Evolutionary conservation across 805 yeast species (phyloP), one percentile per base, ranked within the genome.

Genomic region (Yarrowia divulgata): DNA sequence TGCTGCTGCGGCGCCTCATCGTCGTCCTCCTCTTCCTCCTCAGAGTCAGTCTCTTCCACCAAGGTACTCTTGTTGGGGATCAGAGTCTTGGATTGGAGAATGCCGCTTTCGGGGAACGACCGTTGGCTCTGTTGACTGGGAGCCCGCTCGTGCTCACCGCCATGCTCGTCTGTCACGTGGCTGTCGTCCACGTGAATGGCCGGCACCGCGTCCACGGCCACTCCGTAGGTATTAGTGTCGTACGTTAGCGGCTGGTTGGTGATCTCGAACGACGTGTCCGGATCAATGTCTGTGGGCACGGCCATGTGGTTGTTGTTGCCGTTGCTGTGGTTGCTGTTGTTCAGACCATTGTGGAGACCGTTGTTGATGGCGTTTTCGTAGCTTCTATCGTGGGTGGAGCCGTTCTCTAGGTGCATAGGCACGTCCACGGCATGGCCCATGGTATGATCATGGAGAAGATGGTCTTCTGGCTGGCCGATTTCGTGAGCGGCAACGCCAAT

Each of bases 11-110:
- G 5, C 10, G 1, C 37, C 23, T 67, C 73, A 18, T 72, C 75
- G 14, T 72, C 75, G 12, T 67, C 76, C 0, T 75, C 79, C 9
- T 78, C 83, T 0, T 82, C 85, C 2, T 86, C 91, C 60, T 89
- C 95, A 71, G 90, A 97, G 72, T 90, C 97, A 68, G 93, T 89
- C 16, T 94, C 89, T 93, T 97, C 95, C 3, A 93, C 88, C 76
- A 94, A 82, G 52, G 89, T 87, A 0, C 97, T 91, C 77, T 90
- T 91, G 35, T 89, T 85, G 0, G 98, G 97, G n/a, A 90, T 86
- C 4, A 94, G 88, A 4, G 89, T 87, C 7, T 90, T 85, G 13
- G 90, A 40, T 58, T 70, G 71, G 87, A 91, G 16, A 86, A 43
- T 43, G 29, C 52, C 52, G n/a, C 52, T 45, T 19, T 60, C 66